A percentile compares a stretch with the other conserved stretches of the same genome.
Conservation (phyloP, 495 filamentous ascomycete genomes). For the Cercophora samala region DNA sequence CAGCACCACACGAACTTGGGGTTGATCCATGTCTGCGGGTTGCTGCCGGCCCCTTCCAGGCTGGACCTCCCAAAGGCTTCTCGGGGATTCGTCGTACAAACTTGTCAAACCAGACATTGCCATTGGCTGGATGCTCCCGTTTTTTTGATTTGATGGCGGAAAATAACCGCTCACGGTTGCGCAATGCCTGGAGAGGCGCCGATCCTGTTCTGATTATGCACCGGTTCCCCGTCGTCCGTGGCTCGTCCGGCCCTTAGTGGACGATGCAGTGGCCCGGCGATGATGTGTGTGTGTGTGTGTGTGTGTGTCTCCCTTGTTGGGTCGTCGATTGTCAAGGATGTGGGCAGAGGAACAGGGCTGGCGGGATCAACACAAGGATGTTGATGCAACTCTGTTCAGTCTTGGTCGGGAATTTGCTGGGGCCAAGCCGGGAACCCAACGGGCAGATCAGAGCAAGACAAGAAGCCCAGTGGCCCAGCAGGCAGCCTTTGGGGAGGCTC, state of each 20-base stretch:
- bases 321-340: background rate
- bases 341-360: background rate
- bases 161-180: background rate
- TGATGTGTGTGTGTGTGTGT: too few species aligned
- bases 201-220: background rate
- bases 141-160: background rate
- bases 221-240: background rate
- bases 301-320: background rate
- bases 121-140: background rate
- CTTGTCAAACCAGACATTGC: background rate
- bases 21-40: background rate
- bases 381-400: background rate
- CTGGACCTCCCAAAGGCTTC: background rate
- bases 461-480: background rate
- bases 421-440: background rate
- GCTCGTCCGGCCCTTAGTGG: background rate
- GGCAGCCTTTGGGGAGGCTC: too few species aligned
- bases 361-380: slow-evolving; percentile 2
- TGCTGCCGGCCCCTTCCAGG: background rate
- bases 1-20: background rate
- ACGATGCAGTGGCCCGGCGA: background rate
- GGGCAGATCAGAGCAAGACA: background rate
- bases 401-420: background rate
- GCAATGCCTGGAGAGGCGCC: background rate
- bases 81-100: background rate